Conservation (phyloP, 208 protist genomes). For the Leptomonas pyrrhocoris region DNA sequence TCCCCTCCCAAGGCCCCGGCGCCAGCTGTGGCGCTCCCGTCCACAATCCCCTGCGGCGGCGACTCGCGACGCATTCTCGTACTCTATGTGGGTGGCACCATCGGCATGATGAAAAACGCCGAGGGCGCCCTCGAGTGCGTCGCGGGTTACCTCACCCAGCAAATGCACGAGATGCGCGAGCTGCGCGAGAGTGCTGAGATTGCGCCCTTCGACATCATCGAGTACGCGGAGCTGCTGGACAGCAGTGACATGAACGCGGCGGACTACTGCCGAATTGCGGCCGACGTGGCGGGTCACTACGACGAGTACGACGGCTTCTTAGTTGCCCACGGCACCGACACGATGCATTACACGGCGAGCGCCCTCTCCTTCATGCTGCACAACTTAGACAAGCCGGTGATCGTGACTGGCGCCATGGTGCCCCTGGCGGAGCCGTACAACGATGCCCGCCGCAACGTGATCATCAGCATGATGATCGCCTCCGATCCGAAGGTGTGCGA, state of each 20-base stretch:
- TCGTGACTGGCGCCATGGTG: conserved; percentile 96
- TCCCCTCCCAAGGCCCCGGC: neutral
- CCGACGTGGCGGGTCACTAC: conserved; percentile 76
- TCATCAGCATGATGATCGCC: conserved; percentile 89
- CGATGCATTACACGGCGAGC: conserved; percentile 96
- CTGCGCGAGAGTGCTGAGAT: conserved; percentile 46
- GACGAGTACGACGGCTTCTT: conserved; percentile 97
- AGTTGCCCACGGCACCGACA: conserved; percentile 96
- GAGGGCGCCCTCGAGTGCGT: conserved; percentile 67
- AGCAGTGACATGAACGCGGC: conserved; percentile 78
- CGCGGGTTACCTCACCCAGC: conserved; percentile 69
- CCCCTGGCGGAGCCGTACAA: conserved; percentile 89
- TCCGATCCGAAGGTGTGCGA: conserved; percentile 87
- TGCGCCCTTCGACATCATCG: conserved; percentile 75
- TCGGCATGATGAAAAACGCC: conserved; percentile 86
- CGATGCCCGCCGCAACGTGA: conserved; percentile 87
- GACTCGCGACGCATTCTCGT: conserved; percentile 59
- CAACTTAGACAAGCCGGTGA: conserved; percentile 96
- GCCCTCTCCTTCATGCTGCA: conserved; percentile 96
- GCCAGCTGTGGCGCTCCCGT: conserved; percentile 11
- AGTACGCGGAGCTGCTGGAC: conserved; percentile 84
- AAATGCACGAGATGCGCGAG: conserved; percentile 73
- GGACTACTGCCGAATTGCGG: conserved; percentile 86
- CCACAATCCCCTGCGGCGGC: conserved; percentile 3
- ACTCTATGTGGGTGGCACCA: conserved; percentile 89